Evolutionary conservation across 306 rosid species (phyloP).

Genomic region (Citrullus amarus): DNA sequence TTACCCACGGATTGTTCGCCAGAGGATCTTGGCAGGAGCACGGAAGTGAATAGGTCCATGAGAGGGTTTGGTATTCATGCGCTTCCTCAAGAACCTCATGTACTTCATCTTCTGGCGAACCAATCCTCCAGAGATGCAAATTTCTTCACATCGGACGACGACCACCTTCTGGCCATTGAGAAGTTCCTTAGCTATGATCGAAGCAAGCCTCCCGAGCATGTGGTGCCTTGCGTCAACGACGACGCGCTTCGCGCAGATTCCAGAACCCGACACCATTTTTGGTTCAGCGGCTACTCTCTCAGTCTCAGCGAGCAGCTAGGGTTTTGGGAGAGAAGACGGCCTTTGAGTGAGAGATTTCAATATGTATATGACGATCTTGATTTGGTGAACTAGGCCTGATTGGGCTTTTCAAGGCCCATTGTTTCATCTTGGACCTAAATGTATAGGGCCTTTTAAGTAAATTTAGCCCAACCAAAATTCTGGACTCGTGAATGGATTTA

Average conservation of each 20-base stretch:
- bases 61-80: constrained; percentile 75
- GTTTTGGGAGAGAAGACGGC: background rate
- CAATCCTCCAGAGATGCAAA: constrained; percentile 55
- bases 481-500: too few species aligned
- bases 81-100: constrained; percentile 62
- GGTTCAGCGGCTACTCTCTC: background rate
- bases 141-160: constrained; percentile 58
- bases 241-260: constrained; percentile 60
- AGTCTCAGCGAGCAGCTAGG: background rate
- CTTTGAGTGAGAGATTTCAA: background rate
- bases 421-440: background rate
- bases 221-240: constrained; percentile 71
- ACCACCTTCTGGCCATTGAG: constrained; percentile 63
- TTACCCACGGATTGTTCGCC: constrained; percentile 81
- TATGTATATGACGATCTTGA: background rate
- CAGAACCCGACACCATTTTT: constrained; percentile 60
- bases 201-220: constrained; percentile 60
- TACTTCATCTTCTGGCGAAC: constrained; percentile 76
- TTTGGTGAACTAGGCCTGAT: background rate
- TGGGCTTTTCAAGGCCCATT: background rate
- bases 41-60: constrained; percentile 74
- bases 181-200: constrained; percentile 60
- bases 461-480: too few species aligned
- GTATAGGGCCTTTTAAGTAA: background rate
- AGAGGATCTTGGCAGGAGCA: constrained; percentile 62